Evolutionary conservation across 257 asterid genomes (phyloP), one percentile per base, ranked within the genome.

Genomic region (Schizonepeta tenuifolia): DNA sequence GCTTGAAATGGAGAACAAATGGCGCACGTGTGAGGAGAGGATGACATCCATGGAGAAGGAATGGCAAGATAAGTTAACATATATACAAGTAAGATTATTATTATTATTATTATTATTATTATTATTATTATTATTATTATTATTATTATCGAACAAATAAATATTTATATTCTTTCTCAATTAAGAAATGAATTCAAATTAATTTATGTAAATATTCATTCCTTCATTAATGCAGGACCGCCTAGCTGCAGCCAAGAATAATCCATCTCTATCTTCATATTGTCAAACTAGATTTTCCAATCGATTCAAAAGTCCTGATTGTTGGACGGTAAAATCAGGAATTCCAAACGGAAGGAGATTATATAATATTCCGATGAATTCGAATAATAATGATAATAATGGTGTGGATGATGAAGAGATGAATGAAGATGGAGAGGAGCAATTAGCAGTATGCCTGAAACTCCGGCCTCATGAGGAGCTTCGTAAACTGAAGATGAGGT

Each of bases 41-140:
- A 92, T 92, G 93, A 77, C 73, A 50, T 76, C 77, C 35, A 75
- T 82, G 92, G 97, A 92, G 77, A 88, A 76, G 65, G 72, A 69
- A 72, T 92, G 97, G 97, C 97, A 92, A 71, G 93, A 92, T 78
- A 86, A 92, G 65, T 79, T 92, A 33, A 82, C 79, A 46, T 65
- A 86, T 51, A 70, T 87, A 61, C 96, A 92, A 77, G 96, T 91
- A 57, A 83, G 90, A 50, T n/a, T n/a, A n/a, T n/a, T n/a, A n/a
- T n/a, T n/a, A n/a, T n/a, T n/a, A n/a, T n/a, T n/a, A n/a, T n/a
- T n/a, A n/a, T n/a, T n/a, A n/a, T n/a, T n/a, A n/a, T n/a, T n/a
- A n/a, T n/a, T n/a, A n/a, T n/a, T n/a, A n/a, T n/a, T n/a, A n/a
- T n/a, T n/a, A n/a, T n/a, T n/a, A n/a, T n/a, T n/a, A n/a, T n/a